Conservation (phyloP, 768 basidiomycete genomes). For the Russula griseocarnosa region DNA sequence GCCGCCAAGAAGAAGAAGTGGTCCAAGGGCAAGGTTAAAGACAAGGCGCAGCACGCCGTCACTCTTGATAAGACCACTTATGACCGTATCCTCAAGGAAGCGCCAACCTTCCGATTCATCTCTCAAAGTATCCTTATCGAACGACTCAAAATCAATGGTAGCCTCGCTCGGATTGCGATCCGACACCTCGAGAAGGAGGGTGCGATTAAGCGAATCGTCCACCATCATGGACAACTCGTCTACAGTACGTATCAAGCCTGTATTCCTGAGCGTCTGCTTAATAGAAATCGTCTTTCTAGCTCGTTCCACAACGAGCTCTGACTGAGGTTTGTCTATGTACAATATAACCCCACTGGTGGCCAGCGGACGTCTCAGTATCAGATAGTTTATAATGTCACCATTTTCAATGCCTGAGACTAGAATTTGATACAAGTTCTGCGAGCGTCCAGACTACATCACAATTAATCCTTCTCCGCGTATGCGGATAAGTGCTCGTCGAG, state of each 20-base stretch:
- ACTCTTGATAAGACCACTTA: slow-evolving; percentile 88
- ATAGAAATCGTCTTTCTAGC: slow-evolving; percentile 5
- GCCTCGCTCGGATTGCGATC: slow-evolving; percentile 88
- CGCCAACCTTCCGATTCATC: slow-evolving; percentile 99
- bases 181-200: slow-evolving; percentile 90
- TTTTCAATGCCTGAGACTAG: neutral
- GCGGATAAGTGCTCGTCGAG: slow-evolving; percentile 77
- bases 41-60: slow-evolving; percentile 98
- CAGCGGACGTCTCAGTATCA: neutral
- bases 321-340: slow-evolving; percentile 9
- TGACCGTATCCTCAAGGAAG: slow-evolving; percentile 96
- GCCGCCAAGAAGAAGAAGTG: slow-evolving; percentile 99
- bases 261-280: slow-evolving; percentile 6
- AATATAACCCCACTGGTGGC: neutral
- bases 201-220: slow-evolving; percentile 92
- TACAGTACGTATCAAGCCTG: slow-evolving; percentile 68
- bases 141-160: slow-evolving; percentile 95
- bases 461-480: slow-evolving; percentile 85
- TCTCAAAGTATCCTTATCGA: slow-evolving; percentile 97
- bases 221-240: slow-evolving; percentile 89
- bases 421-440: neutral
- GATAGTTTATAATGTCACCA: neutral
- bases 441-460: slow-evolving; percentile 15
- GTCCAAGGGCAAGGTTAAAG: slow-evolving; percentile 99
- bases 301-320: slow-evolving; percentile 29